These are phyloP conservation scores for Microdochium trichocladiopsis DNA, from an alignment of 2,329 filamentous ascomycete species.

Conservation along the genomic window DNA sequence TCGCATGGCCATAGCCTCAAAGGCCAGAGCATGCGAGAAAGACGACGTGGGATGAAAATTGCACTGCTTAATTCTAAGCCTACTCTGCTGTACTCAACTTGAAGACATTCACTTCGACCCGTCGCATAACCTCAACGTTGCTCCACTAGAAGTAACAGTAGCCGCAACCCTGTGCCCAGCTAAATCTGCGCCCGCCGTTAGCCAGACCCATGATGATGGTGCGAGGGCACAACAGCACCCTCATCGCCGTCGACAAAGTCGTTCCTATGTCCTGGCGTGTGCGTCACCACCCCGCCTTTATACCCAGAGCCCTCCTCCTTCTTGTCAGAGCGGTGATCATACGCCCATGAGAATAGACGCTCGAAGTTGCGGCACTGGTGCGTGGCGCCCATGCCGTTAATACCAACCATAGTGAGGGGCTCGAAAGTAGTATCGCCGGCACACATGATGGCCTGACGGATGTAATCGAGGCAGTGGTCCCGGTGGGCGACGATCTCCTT, in stretches of 20 bases:
- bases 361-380: slow-evolving; percentile 49
- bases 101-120: no score
- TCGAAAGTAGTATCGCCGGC: slow-evolving; percentile 32
- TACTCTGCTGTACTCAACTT: no score
- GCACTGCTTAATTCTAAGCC: no score
- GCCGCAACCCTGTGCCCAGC: no score
- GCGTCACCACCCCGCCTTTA: slow-evolving; percentile 1
- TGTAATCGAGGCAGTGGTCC: slow-evolving; percentile 43
- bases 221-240: neutral
- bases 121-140: no score
- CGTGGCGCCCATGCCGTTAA: slow-evolving; percentile 47
- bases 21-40: no score
- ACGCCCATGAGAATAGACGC: slow-evolving; percentile 3
- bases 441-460: slow-evolving; percentile 46
- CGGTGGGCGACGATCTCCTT: neutral
- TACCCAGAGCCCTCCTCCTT: neutral
- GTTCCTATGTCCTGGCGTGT: slow-evolving; percentile 1
- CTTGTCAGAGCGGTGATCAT: neutral
- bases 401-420: slow-evolving; percentile 26
- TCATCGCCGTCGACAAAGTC: neutral
- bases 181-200: no score
- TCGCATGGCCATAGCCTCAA: no score
- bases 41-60: no score
- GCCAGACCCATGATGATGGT: neutral
- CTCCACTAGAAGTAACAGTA: no score